Evolutionary conservation across 176 grass and related monocot species (phyloP), one percentile per base, ranked within the genome.

Genomic region (Luzula sylvatica): DNA sequence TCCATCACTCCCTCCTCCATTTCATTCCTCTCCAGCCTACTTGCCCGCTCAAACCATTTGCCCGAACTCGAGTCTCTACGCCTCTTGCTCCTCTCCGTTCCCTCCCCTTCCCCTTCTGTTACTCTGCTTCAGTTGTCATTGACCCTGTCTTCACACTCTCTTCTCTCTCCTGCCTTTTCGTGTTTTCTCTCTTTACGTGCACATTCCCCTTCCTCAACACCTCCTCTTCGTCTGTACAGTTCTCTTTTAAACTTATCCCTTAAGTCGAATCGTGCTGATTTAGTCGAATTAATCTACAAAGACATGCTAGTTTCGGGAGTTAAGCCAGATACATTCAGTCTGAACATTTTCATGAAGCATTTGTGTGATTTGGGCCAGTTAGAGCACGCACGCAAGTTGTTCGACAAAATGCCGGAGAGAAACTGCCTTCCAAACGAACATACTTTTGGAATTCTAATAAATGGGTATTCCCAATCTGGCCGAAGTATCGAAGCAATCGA

Each of bases 401-500:
- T 96, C 70, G 84, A 89, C 16, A 83, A 67, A 76, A 96, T 96
- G 90, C 52, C 39, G 0, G 1, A 26, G 3, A 80, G 72, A 58
- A 30, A 56, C 38, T 80, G 76, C 71, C 74, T 0, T 5, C 27
- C 55, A 26, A 89, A 88, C 38, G 77, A 89, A 48, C 88, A 82
- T 75, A 89, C 67, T 20, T 96, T 78, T 18, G 90, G 90, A 38
- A 82, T 96, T 55, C 64, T 96, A 58, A 46, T 77, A 11, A 75
- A 82, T 0, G 77, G 90, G 1, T 96, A 89, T 66, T 95, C 77
- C 40, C 75, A 23, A 22, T 51, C 4, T 1, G 71, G 84, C 20
- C 43, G 69, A 65, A 73, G 63, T 9, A 14, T 16, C 0, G 66
- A 75, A 9, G 77, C 80, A 0, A 29, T 96, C 14, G 56, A 69